Conservation (phyloP, 768 basidiomycete genomes). For the Tricholomella constricta region DNA sequence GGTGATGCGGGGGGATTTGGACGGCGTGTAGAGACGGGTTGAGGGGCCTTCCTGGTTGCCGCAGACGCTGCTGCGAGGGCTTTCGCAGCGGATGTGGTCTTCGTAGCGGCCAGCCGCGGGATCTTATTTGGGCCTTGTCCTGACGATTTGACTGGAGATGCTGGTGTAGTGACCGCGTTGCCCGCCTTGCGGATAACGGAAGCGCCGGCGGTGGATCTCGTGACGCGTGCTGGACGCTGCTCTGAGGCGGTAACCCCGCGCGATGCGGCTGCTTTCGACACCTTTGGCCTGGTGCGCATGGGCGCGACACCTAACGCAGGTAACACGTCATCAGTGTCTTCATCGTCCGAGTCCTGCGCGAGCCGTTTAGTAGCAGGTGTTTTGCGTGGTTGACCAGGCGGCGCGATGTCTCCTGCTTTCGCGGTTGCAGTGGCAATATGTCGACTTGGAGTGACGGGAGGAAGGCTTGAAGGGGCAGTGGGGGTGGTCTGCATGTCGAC, state of each 20-base stretch:
- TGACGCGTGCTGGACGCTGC: slow-evolving; percentile 72
- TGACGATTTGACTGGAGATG: slow-evolving; percentile 46
- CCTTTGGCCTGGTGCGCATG: slow-evolving; percentile 38
- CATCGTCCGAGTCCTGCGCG: slow-evolving; percentile 69
- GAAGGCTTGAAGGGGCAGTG: slow-evolving; percentile 40
- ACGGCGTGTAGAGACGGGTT: slow-evolving; percentile 28
- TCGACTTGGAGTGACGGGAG: slow-evolving; percentile 81
- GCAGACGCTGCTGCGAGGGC: slow-evolving; percentile 41
- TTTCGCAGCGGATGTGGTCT: slow-evolving; percentile 50
- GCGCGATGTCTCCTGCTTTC: slow-evolving; percentile 68
- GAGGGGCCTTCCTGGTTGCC: slow-evolving; percentile 28
- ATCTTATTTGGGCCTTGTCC: slow-evolving; percentile 66
- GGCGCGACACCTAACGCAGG: slow-evolving; percentile 62
- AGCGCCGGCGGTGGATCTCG: slow-evolving; percentile 66
- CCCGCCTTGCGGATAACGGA: slow-evolving; percentile 57
- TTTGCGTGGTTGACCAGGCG: slow-evolving; percentile 86
- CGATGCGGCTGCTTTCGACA: slow-evolving; percentile 38
- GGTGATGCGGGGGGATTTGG: slow-evolving; percentile 58
- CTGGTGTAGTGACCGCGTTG: slow-evolving; percentile 33
- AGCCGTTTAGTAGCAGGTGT: slow-evolving; percentile 78
- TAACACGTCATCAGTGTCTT: slow-evolving; percentile 63
- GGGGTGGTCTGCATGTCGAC: slow-evolving; percentile 51
- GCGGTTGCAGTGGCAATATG: slow-evolving; percentile 72
- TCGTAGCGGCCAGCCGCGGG: slow-evolving; percentile 59
- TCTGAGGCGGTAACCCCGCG: slow-evolving; percentile 64